Conservation (phyloP, 768 basidiomycete species). For the Lentinula guzmanii region DNA sequence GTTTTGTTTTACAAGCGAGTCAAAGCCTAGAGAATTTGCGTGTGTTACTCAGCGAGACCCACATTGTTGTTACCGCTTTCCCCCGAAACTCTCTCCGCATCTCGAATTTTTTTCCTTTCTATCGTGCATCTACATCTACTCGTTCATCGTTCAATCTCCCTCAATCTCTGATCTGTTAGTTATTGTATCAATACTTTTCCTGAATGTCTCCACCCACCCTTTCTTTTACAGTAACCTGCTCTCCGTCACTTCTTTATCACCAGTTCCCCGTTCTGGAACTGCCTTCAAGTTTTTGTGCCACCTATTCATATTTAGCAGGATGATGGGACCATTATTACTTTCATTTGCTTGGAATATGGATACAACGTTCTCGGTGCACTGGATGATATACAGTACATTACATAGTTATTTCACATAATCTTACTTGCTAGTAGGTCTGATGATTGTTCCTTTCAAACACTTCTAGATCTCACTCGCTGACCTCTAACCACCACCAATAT, state of each 20-base stretch:
- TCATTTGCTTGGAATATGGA: neutral
- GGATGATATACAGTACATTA: slow-evolving; percentile 14
- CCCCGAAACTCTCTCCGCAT: neutral
- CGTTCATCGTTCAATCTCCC: neutral
- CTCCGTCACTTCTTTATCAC: neutral
- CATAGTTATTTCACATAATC: slow-evolving; percentile 24
- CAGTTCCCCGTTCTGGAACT: neutral
- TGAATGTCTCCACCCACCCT: neutral
- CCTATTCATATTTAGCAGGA: neutral
- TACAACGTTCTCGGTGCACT: neutral
- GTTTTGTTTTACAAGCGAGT: slow-evolving; percentile 77
- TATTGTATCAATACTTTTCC: neutral
- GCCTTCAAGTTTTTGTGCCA: neutral
- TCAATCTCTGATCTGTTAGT: neutral
- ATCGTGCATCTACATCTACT: neutral
- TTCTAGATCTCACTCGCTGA: too few species aligned
- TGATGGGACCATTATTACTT: neutral
- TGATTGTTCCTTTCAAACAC: too few species aligned
- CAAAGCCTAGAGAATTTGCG: slow-evolving; percentile 12
- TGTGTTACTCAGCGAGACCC: neutral
- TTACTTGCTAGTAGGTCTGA: too few species aligned
- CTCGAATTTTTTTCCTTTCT: neutral
- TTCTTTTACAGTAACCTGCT: neutral
- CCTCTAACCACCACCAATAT: too few species aligned
- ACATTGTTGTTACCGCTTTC: too few species aligned